phyloP scores from a whole-genome alignment of 495 filamentous ascomycete genomes.

The Xylaria venustula region DNA sequence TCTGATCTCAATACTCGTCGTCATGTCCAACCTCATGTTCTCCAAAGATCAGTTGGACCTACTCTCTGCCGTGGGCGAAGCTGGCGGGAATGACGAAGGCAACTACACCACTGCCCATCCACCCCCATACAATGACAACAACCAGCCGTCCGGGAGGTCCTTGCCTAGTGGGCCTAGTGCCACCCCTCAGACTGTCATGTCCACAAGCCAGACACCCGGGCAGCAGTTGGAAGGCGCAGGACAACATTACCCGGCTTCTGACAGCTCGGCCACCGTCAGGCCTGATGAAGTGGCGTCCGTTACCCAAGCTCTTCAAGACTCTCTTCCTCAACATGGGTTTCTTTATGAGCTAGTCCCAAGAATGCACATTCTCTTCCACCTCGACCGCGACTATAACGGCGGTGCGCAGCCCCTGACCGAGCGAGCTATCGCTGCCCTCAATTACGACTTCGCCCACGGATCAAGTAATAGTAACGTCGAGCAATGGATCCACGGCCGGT shows the following conservation, averaged over 20 bases:
- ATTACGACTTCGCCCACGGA: constrained; percentile 2
- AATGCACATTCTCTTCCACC: background rate
- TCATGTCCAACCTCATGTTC: background rate
- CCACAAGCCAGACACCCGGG: background rate
- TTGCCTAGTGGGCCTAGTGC: constrained; percentile 6
- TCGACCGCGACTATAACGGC: constrained; percentile 12
- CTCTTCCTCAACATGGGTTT: background rate
- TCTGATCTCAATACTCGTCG: background rate
- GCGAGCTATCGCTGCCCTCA: constrained; percentile 15
- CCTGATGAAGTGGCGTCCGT: background rate
- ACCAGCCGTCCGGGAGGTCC: constrained; percentile 18
- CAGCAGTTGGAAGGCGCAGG: background rate
- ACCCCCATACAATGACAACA: constrained; percentile 21
- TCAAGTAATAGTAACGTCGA: constrained; percentile 11
- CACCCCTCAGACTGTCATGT: background rate
- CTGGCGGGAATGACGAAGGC: background rate
- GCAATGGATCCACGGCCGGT: constrained; percentile 12
- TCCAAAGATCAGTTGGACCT: constrained; percentile 1
- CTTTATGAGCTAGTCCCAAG: background rate
- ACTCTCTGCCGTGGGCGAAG: background rate
- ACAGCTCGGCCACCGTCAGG: background rate
- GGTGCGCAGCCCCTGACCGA: constrained; percentile 6
- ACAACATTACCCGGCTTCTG: background rate
- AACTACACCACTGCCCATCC: constrained; percentile 16
- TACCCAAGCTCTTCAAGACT: background rate